Evolutionary conservation across 306 rosid genomes (phyloP).

Genomic region (Malus sylvestris): DNA sequence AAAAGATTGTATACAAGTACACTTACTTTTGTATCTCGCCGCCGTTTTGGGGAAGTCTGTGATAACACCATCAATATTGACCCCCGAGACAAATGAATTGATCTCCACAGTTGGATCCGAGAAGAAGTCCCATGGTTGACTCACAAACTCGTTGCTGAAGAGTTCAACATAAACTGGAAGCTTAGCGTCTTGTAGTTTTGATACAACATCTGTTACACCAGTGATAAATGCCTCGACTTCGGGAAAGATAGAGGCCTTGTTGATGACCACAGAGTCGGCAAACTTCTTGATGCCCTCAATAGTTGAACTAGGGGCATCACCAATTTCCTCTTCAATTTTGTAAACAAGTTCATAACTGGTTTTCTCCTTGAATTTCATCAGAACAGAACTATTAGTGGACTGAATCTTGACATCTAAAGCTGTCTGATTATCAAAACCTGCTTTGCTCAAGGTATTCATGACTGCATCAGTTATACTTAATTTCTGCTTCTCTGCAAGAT

Average conservation of each 20-base stretch:
- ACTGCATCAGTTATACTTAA: conserved; percentile 54
- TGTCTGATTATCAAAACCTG: conserved; percentile 57
- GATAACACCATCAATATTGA: conserved; percentile 53
- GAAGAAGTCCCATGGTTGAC: conserved; percentile 95
- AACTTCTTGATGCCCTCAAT: conserved; percentile 52
- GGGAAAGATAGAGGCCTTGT: conserved; percentile 54
- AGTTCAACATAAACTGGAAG: conserved; percentile 67
- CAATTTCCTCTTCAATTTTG: conserved; percentile 44
- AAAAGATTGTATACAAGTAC: background rate
- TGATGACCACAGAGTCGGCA: conserved; percentile 59
- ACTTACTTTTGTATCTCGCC: conserved; percentile 81
- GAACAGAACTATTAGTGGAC: conserved; percentile 69
- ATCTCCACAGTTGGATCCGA: conserved; percentile 82
- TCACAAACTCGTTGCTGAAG: conserved; percentile 83
- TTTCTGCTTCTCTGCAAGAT: conserved; percentile 48
- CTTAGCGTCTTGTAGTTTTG: conserved; percentile 33
- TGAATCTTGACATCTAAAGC: conserved; percentile 58
- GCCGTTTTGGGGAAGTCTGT: conserved; percentile 79
- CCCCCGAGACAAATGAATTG: conserved; percentile 44
- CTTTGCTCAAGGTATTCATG: conserved; percentile 41
- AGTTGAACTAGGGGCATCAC: conserved; percentile 38
- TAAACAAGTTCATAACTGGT: conserved; percentile 60
- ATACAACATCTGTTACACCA: conserved; percentile 25
- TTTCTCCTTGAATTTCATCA: conserved; percentile 48
- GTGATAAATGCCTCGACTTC: conserved; percentile 10